These are phyloP conservation scores for Rhodotorula sp. DNA, from an alignment of 1,284 basidiomycete species.

Conservation along the genomic window DNA sequence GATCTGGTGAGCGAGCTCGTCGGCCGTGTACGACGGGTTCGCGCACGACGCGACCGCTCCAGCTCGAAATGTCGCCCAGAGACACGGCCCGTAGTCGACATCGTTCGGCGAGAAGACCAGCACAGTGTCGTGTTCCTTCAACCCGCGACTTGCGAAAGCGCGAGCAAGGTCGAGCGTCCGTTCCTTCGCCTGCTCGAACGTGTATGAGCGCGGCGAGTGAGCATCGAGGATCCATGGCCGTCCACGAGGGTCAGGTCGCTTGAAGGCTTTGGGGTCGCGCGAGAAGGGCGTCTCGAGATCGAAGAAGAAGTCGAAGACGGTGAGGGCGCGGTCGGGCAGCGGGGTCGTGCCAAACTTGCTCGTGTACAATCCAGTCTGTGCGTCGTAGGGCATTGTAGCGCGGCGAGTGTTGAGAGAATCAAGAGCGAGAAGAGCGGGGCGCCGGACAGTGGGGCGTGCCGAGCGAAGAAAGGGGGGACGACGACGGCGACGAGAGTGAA, in stretches of 20 bases:
- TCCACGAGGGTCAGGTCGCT: not conserved
- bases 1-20: conserved; percentile 58
- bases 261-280: not conserved
- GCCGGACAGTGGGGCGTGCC: not conserved
- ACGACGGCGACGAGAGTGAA: not conserved
- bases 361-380: conserved; percentile 26
- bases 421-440: not conserved
- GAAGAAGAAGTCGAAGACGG: conserved; percentile 36
- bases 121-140: conserved; percentile 8
- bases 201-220: conserved; percentile 4
- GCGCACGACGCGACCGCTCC: conserved; percentile 69
- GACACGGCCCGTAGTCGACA: conserved; percentile 62
- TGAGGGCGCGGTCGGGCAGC: conserved; percentile 11
- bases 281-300: not conserved
- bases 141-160: conserved; percentile 11
- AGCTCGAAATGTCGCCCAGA: conserved; percentile 72
- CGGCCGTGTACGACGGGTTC: conserved; percentile 65
- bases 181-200: conserved; percentile 1
- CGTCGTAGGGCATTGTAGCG: conserved; percentile 30
- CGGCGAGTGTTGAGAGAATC: not conserved
- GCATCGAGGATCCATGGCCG: conserved; percentile 29
- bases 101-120: conserved; percentile 31
- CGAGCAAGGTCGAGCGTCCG: conserved; percentile 23
- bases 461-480: not conserved
- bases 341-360: not conserved